These are phyloP conservation scores for Pleurotus giganteus DNA, from an alignment of 768 basidiomycete species.

Conservation along the genomic window DNA sequence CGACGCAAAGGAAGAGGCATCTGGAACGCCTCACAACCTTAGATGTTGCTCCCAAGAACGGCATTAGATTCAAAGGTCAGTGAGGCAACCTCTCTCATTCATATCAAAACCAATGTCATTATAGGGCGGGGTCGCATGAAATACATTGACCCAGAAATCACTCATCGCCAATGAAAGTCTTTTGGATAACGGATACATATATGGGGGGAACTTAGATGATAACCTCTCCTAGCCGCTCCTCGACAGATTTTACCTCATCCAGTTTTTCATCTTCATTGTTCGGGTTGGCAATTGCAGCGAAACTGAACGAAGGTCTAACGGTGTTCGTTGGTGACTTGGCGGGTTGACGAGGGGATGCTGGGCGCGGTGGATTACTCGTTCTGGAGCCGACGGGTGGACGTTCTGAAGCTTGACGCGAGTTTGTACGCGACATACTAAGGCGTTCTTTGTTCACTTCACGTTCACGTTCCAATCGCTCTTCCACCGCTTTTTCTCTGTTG, in stretches of 20 bases:
- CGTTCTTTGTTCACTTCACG: constrained; percentile 56
- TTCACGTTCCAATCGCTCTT: constrained; percentile 68
- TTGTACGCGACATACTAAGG: constrained; percentile 48
- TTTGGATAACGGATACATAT: constrained; percentile 3
- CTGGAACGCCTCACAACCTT: constrained; percentile 45
- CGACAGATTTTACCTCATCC: constrained; percentile 8
- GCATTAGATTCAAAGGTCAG: constrained; percentile 66
- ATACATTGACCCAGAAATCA: constrained; percentile 53
- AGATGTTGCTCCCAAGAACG: constrained; percentile 36
- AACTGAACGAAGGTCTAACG: constrained; percentile 75
- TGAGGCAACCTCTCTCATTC: background rate
- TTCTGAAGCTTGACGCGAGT: constrained; percentile 49
- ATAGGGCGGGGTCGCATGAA: constrained; percentile 68
- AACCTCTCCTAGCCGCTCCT: constrained; percentile 34
- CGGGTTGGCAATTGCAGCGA: constrained; percentile 62
- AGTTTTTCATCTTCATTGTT: constrained; percentile 18
- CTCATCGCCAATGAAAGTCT: constrained; percentile 8
- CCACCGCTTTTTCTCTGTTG: constrained; percentile 70
- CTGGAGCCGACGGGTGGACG: constrained; percentile 33
- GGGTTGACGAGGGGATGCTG: constrained; percentile 26
- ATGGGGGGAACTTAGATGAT: constrained; percentile 20
- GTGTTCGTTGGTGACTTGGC: constrained; percentile 21
- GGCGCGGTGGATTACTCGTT: constrained; percentile 21
- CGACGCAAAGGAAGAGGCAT: constrained; percentile 42
- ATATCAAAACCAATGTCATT: background rate